Conservation (phyloP, 257 asterid genomes). For the Handroanthus guayacan region DNA sequence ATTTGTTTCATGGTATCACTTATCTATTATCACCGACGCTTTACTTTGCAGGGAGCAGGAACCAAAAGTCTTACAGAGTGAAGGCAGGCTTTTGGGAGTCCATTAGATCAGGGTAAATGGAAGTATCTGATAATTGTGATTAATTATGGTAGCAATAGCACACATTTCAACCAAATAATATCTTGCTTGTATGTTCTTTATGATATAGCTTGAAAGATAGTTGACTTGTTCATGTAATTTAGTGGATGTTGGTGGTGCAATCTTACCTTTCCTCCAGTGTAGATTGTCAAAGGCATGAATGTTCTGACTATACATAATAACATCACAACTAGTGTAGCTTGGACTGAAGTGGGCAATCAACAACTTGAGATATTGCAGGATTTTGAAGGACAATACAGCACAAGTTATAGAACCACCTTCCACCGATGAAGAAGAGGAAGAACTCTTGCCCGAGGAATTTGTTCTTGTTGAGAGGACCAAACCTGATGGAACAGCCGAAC, state of each 20-base stretch:
- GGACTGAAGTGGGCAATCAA: constrained; percentile 9
- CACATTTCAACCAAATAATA: not conserved
- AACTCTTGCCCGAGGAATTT: constrained; percentile 79
- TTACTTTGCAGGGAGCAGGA: constrained; percentile 66
- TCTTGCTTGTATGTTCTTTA: constrained; percentile 3
- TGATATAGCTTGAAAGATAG: too few relatives aligned
- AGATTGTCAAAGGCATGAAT: not conserved
- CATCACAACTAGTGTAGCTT: constrained; percentile 5
- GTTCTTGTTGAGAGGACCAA: constrained; percentile 80
- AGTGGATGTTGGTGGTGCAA: not conserved
- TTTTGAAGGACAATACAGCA: constrained; percentile 65
- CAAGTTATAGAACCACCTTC: constrained; percentile 81
- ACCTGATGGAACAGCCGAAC: constrained; percentile 82
- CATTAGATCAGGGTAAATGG: constrained; percentile 85
- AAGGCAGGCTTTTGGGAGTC: constrained; percentile 93
- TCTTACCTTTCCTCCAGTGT: not conserved
- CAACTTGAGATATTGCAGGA: constrained; percentile 50
- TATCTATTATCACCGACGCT: not conserved
- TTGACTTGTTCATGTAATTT: not conserved
- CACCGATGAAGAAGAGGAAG: constrained; percentile 65
- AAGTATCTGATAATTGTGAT: constrained; percentile 21
- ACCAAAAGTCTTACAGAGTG: constrained; percentile 53
- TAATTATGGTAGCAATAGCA: constrained; percentile 8
- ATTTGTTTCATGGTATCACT: constrained; percentile 15
- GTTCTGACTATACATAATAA: not conserved